Evolutionary conservation across 495 filamentous ascomycete genomes (phyloP).

Genomic region (Hypoxylon lienhwacheense): DNA sequence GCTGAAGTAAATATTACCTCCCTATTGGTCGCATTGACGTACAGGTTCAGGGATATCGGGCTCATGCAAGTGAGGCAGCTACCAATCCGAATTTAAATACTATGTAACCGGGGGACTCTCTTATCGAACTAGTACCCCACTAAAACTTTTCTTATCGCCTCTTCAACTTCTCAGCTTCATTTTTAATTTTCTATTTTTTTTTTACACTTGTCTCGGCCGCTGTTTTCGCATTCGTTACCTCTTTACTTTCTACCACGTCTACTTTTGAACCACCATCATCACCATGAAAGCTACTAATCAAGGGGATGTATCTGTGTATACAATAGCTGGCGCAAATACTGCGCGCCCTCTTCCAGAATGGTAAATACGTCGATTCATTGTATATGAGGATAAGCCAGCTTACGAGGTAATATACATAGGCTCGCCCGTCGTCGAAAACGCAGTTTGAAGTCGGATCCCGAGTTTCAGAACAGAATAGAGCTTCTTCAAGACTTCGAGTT

Average conservation of each 20-base stretch:
- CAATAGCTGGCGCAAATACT: conserved; percentile 88
- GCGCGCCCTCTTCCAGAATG: conserved; percentile 93
- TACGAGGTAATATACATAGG: conserved; percentile 23
- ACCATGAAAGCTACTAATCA: conserved; percentile 46
- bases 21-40: conserved; percentile 1
- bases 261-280: conserved; percentile 1
- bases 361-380: conserved; percentile 29
- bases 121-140: conserved; percentile 16
- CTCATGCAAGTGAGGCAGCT: conserved; percentile 10
- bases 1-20: conserved; percentile 20
- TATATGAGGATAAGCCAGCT: not conserved
- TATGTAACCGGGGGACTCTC: not conserved
- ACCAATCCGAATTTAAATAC: no score
- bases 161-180: conserved; percentile 8
- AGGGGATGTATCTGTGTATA: conserved; percentile 91
- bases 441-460: conserved; percentile 88
- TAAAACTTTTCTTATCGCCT: conserved; percentile 31
- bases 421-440: conserved; percentile 87
- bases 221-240: not conserved
- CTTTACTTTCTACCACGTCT: not conserved
- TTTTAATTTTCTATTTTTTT: not conserved
- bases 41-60: not conserved
- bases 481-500: conserved; percentile 98
- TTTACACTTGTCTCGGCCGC: not conserved
- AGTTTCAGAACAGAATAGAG: conserved; percentile 91